A percentile compares a stretch with the other conserved stretches of the same genome.
Conservation (phyloP, 2,329 filamentous ascomycete species). For the Ceratocystis diversiconidia region DNA sequence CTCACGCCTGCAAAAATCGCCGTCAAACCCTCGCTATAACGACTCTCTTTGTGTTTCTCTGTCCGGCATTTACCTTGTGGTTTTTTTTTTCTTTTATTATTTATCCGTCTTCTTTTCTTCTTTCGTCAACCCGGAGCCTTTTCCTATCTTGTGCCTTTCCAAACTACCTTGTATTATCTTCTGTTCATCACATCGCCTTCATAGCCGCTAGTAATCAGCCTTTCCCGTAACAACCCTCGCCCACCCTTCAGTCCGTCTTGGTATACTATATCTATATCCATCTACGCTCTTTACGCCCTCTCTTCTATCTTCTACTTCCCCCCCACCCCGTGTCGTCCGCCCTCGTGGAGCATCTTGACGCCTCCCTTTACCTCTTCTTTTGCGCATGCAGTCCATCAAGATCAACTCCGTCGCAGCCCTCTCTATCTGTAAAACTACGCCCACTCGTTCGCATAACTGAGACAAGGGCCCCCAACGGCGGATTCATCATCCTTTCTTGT, state of each 20-base stretch:
- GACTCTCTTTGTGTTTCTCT: background rate
- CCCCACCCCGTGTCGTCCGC: background rate
- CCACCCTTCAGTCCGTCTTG: background rate
- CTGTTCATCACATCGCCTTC: background rate
- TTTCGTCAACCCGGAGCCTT: background rate
- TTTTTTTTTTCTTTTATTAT: no score
- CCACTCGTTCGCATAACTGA: background rate
- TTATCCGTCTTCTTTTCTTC: background rate
- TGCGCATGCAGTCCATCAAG: background rate
- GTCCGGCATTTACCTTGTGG: background rate
- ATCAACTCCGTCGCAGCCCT: background rate
- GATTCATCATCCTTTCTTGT: background rate
- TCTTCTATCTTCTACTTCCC: background rate
- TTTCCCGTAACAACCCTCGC: background rate
- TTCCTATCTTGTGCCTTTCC: background rate
- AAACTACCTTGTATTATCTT: background rate
- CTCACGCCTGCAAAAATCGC: background rate
- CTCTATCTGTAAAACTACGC: background rate
- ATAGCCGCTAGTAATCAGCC: background rate
- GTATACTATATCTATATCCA: background rate
- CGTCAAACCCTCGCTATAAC: background rate
- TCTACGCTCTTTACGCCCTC: background rate
- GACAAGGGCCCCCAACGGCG: background rate
- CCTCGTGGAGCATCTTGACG: background rate
- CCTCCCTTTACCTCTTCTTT: constrained; percentile 7